These are phyloP conservation scores for Trichoderma parareesei DNA, from an alignment of 495 filamentous ascomycete species.

Conservation along the genomic window DNA sequence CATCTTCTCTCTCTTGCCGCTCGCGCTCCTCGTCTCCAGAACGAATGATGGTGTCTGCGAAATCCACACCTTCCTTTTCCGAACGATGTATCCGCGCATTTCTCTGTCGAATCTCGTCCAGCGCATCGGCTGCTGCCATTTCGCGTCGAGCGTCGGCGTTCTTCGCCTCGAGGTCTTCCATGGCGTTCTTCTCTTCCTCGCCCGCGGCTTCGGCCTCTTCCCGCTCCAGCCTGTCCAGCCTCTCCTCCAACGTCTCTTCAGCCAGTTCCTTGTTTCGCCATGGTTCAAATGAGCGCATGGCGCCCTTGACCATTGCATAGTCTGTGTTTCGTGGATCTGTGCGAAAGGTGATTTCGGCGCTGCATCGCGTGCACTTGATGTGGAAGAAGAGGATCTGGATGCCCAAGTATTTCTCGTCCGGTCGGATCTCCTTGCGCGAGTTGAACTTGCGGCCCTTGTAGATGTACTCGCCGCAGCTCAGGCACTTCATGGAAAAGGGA, in stretches of 20 bases:
- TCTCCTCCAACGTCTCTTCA: slow-evolving; percentile 79
- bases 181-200: slow-evolving; percentile 81
- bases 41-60: slow-evolving; percentile 32
- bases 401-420: slow-evolving; percentile 76
- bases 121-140: slow-evolving; percentile 92
- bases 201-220: slow-evolving; percentile 45
- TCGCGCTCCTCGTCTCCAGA: slow-evolving; percentile 49
- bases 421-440: slow-evolving; percentile 83
- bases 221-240: slow-evolving; percentile 72
- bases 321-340: slow-evolving; percentile 95
- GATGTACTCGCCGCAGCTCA: slow-evolving; percentile 88
- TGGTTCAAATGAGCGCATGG: slow-evolving; percentile 86
- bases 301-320: slow-evolving; percentile 63
- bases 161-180: slow-evolving; percentile 77
- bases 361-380: slow-evolving; percentile 88
- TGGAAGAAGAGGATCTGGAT: slow-evolving; percentile 93
- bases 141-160: slow-evolving; percentile 90
- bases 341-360: slow-evolving; percentile 83
- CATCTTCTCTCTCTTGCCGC: slow-evolving; percentile 71
- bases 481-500: slow-evolving; percentile 90
- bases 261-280: slow-evolving; percentile 62
- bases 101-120: slow-evolving; percentile 87
- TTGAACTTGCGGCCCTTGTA: slow-evolving; percentile 97
- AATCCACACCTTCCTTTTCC: slow-evolving; percentile 49
- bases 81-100: slow-evolving; percentile 81